These are phyloP conservation scores for Psidium friedrichsthalianum DNA, from an alignment of 345 rosid genomes.

Conservation along the genomic window DNA sequence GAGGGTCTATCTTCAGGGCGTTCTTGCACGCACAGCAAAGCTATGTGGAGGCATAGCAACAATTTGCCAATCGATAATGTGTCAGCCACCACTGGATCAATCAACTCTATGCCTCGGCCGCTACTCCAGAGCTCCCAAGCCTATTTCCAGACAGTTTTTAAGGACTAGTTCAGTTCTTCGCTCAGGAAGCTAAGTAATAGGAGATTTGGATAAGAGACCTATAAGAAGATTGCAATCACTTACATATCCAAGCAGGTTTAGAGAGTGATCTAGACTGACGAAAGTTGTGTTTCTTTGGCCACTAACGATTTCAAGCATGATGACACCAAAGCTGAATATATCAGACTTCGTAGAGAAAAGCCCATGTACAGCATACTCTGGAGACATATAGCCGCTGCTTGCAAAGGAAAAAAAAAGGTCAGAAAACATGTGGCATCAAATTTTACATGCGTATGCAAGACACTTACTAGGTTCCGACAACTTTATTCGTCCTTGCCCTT, in stretches of 20 bases:
- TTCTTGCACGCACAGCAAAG: constrained; percentile 23
- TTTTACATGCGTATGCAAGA: not conserved
- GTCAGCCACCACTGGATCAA: not conserved
- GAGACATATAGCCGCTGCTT: constrained; percentile 19
- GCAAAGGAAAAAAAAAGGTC: not conserved
- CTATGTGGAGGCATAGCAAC: constrained; percentile 13
- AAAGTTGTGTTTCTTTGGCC: constrained; percentile 6
- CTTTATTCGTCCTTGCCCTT: constrained; percentile 4
- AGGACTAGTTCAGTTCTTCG: not conserved
- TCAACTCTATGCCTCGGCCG: constrained; percentile 4
- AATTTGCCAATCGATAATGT: not conserved
- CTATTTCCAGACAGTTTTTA: not conserved
- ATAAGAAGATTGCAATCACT: not conserved
- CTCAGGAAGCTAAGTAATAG: not conserved
- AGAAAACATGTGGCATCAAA: not conserved
- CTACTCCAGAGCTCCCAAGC: constrained; percentile 9
- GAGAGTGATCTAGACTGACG: not conserved
- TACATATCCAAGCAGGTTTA: constrained; percentile 13
- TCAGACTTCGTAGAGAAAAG: constrained; percentile 18
- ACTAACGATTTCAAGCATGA: constrained; percentile 16
- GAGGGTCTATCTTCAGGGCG: constrained; percentile 10
- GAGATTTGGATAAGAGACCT: not conserved
- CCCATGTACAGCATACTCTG: constrained; percentile 19
- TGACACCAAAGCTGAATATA: constrained; percentile 22
- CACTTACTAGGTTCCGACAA: constrained; percentile 20